Percentiles rank a stretch among this genome's conserved stretches.
These are phyloP conservation scores for Candida ovalis DNA, from an alignment of 805 yeast genomes.

Conservation along the genomic window DNA sequence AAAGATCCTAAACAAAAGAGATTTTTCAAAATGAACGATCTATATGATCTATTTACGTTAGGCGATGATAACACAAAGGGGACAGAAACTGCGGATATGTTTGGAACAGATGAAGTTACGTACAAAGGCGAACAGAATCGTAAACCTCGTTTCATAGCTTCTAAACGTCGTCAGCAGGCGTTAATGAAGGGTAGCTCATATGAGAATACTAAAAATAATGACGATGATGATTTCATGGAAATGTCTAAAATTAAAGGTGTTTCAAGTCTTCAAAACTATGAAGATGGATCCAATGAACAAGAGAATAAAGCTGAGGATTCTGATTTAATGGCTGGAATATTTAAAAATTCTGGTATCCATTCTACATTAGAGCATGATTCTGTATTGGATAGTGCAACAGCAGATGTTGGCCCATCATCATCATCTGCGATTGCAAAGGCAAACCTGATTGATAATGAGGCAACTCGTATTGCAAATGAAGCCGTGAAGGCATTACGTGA, in stretches of 20 bases:
- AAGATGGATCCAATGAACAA: constrained; percentile 45
- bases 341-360: constrained; percentile 62
- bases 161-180: background rate
- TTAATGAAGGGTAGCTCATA: constrained; percentile 7
- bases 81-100: constrained; percentile 65
- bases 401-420: constrained; percentile 3
- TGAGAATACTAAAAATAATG: constrained; percentile 18
- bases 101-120: constrained; percentile 44
- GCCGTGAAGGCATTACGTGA: constrained; percentile 60
- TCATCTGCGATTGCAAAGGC: constrained; percentile 35
- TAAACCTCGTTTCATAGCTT: constrained; percentile 28
- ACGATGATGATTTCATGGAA: constrained; percentile 62
- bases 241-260: constrained; percentile 70
- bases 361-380: constrained; percentile 78
- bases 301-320: constrained; percentile 46
- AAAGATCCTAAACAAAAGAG: constrained; percentile 94
- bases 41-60: constrained; percentile 82
- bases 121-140: constrained; percentile 34
- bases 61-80: constrained; percentile 70
- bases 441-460: constrained; percentile 58
- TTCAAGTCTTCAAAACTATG: constrained; percentile 62
- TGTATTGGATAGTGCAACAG: constrained; percentile 42
- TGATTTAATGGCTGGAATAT: constrained; percentile 69
- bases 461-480: constrained; percentile 53
- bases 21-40: constrained; percentile 87